These are phyloP conservation scores for Sclerotinia trifoliorum DNA, from an alignment of 2,329 filamentous ascomycete species.

Conservation along the genomic window DNA sequence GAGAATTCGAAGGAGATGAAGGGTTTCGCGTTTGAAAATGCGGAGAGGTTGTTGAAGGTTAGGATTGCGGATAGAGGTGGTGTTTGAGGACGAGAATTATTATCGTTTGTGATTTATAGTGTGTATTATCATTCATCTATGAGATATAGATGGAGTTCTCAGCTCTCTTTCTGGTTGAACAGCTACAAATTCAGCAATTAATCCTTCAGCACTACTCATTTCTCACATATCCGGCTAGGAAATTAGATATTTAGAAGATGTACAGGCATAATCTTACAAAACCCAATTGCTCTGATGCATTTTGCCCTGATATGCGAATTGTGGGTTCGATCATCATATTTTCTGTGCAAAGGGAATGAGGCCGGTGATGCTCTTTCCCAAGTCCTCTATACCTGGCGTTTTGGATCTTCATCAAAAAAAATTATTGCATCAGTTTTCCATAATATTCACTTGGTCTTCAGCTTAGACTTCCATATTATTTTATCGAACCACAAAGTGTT, in stretches of 20 bases:
- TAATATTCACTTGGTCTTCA: not conserved
- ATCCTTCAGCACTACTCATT: not conserved
- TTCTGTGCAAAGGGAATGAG: not conserved
- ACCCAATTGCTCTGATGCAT: not conserved
- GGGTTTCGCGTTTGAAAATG: conserved; percentile 51
- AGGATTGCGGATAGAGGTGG: not conserved
- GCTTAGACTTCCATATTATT: too few relatives aligned
- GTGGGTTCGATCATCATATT: rapidly evolving
- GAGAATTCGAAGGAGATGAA: conserved; percentile 47
- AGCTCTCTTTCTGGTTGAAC: rapidly evolving
- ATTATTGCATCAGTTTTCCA: not conserved
- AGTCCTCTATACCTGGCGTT: too few relatives aligned
- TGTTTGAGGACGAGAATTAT: not conserved
- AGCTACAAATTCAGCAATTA: not conserved
- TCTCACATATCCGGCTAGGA: not conserved
- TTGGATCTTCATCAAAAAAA: rapidly evolving
- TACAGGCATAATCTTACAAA: not conserved
- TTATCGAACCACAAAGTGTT: not conserved
- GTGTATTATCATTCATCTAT: not conserved
- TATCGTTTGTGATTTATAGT: too few relatives aligned
- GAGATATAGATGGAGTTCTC: not conserved
- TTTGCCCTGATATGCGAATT: not conserved
- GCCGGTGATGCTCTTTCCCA: not conserved
- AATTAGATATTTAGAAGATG: too few relatives aligned
- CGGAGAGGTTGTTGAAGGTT: conserved; percentile 47